Base-by-base conservation (phyloP, 306 rosid species). In the Canavalia ensiformis region DNA sequence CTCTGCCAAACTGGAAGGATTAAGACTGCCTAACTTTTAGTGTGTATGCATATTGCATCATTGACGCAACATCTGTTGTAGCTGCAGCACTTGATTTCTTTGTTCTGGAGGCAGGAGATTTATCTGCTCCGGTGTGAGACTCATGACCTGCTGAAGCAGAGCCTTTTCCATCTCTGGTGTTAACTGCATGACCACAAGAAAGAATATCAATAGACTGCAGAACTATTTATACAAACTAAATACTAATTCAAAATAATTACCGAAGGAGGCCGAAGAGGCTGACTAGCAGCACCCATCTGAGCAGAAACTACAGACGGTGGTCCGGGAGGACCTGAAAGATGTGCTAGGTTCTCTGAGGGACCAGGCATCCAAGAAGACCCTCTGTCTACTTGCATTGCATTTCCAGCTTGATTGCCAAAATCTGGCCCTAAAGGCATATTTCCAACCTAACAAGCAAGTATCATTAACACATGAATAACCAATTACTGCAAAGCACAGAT, bases 141-240 rank as follows among this genome's bases (percentile, higher is more conserved):
- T 93, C 99, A 93, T 96, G 80, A 96, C 99, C 80, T 93, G 99
- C 84, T 96, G 99, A 77, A 93, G 99, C 80, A 93, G 83, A 0
- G 91, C 93, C 90, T 90, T 91, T 90, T 95, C 99, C 98, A 90
- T 92, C 60, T 95, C 99, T 34, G 93, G 97, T 58, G 88, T 84
- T 89, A 96, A 88, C 99, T 96, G 81, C 82, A 86, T 28, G 49
- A 31, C 42, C 41, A 3, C 60, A 56, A 87, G 90, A 78, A 49
- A 65, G 72, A 55, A 76, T 29, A 35, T 85, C 78, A 82, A 35
- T 13, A 69, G 9, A 54, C 57, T 51, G 85, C 63, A 71, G 13
- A 52, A 67, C 13, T 47, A 46, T 35, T 9, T 13, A 37, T 12
- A 25, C 52, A 42, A 33, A 84, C 83, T 52, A 70, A 39, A 47